phyloP scores from a whole-genome alignment of 2,329 filamentous ascomycete genomes.

The Acrocalymma vagum region DNA sequence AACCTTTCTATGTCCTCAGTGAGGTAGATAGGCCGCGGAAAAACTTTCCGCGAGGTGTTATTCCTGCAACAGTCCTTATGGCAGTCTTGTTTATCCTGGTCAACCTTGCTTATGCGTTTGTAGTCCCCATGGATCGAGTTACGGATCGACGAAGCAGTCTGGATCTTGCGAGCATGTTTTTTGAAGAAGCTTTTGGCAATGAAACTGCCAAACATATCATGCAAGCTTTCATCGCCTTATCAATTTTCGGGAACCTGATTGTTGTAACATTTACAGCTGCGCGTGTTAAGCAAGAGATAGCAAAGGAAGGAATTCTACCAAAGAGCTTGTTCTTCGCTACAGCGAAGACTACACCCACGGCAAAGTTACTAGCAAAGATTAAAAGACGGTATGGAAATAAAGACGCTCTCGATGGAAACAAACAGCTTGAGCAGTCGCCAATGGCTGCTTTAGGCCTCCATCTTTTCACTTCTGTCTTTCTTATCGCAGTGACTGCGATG shows the following conservation, averaged over 20 bases:
- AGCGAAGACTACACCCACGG: slow-evolving; percentile 12
- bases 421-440: slow-evolving; percentile 19
- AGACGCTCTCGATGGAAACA: slow-evolving; percentile 6
- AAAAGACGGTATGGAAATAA: not conserved
- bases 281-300: slow-evolving; percentile 63
- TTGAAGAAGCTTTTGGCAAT: slow-evolving; percentile 30
- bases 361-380: slow-evolving; percentile 5
- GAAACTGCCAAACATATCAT: slow-evolving; percentile 47
- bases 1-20: slow-evolving; percentile 40
- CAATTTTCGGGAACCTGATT: slow-evolving; percentile 65
- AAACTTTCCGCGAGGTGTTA: slow-evolving; percentile 18
- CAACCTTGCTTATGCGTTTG: slow-evolving; percentile 8
- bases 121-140: too few relatives aligned
- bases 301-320: slow-evolving; percentile 50
- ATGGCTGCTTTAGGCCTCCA: slow-evolving; percentile 25
- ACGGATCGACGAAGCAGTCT: too few relatives aligned
- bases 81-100: slow-evolving; percentile 49
- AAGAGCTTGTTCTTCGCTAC: slow-evolving; percentile 27
- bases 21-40: slow-evolving; percentile 22
- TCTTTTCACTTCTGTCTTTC: slow-evolving; percentile 21
- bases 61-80: slow-evolving; percentile 21
- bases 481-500: slow-evolving; percentile 18
- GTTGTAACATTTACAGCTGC: slow-evolving; percentile 66
- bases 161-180: slow-evolving; percentile 16
- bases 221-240: slow-evolving; percentile 61